Evolutionary conservation across 352 stramenopile species (phyloP).

Genomic region (Blastocystis sp.): DNA sequence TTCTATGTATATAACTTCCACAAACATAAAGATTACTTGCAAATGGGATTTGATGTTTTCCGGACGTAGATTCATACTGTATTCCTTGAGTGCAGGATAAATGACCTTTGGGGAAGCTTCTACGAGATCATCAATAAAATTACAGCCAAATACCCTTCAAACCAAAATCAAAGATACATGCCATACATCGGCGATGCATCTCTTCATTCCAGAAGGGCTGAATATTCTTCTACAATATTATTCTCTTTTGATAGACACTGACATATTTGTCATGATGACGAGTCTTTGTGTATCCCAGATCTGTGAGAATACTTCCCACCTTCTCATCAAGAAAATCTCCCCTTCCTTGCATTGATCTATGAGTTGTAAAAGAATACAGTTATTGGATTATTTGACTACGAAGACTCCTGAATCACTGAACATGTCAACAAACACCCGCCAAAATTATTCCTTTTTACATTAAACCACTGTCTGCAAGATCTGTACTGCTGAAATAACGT

Average conservation of each 20-base stretch:
- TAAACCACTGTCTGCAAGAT: background rate
- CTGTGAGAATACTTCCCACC: slow-evolving; percentile 54
- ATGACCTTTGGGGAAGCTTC: slow-evolving; percentile 65
- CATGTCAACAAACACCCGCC: background rate
- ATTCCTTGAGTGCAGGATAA: slow-evolving; percentile 40
- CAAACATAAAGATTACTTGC: background rate
- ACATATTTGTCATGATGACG: slow-evolving; percentile 66
- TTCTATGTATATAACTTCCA: slow-evolving; percentile 10
- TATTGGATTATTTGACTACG: slow-evolving; percentile 16
- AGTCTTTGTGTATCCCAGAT: slow-evolving; percentile 65
- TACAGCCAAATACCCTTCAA: background rate
- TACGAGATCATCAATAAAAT: background rate
- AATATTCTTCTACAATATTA: slow-evolving; percentile 52
- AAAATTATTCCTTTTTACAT: background rate
- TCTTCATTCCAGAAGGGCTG: slow-evolving; percentile 66
- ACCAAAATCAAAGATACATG: slow-evolving; percentile 58
- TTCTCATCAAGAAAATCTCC: slow-evolving; percentile 63
- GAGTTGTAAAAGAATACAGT: background rate
- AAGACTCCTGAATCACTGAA: background rate
- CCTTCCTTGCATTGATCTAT: slow-evolving; percentile 4
- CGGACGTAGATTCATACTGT: slow-evolving; percentile 12
- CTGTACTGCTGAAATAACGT: background rate
- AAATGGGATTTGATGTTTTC: slow-evolving; percentile 66
- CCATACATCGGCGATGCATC: slow-evolving; percentile 62
- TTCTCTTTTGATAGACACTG: background rate